Evolutionary conservation across 805 yeast genomes (phyloP), one percentile per base, ranked within the genome.

Genomic region (Saturnispora dispora): DNA sequence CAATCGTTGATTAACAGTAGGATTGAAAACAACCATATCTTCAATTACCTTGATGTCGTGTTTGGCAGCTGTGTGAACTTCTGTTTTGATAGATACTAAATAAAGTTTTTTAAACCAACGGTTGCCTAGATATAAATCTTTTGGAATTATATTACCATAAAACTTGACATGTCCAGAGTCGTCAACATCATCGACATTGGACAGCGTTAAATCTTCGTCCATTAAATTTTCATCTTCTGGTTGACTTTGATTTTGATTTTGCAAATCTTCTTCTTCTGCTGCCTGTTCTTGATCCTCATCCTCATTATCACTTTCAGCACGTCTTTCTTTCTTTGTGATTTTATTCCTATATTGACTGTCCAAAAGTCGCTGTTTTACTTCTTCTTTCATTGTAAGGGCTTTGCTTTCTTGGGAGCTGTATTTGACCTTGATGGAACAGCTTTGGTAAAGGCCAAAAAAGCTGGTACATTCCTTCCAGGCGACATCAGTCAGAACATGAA

Each of bases 21-120:
- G 46, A 35, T 47, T 47, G 15, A 41, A 47, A 35, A 41, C 22
- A 4, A n/a, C 46, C 42, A 47, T 32, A 23, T 47, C 50, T 42
- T 47, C 50, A 41, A 47, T 45, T 8, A 47, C 50, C 17, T 47
- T 30, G n/a, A 47, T 28, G 20, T 27, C 41, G 23, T 47, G 46
- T 25, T 47, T 47, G 2, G 50, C 50, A 41, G 43, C 50, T 15
- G 50, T 47, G n/a, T 47, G 50, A 7, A 47, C 46, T 27, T 47
- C 50, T 2, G 50, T 47, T 22, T 40, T 35, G 23, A 47, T 23
- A 5, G 45, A n/a, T 3, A 35, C 46, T 25, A 47, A 22, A 17
- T 17, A 40, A 17, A 47, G 25, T 23, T 41, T 40, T 18, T 41
- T 47, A 25, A 47, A 47, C 50, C 50, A 47, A 32, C 46, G 30